These are phyloP conservation scores for Backusella tarrabulga DNA, from an alignment of 192 early-diverging fungal genomes.

Conservation along the genomic window DNA sequence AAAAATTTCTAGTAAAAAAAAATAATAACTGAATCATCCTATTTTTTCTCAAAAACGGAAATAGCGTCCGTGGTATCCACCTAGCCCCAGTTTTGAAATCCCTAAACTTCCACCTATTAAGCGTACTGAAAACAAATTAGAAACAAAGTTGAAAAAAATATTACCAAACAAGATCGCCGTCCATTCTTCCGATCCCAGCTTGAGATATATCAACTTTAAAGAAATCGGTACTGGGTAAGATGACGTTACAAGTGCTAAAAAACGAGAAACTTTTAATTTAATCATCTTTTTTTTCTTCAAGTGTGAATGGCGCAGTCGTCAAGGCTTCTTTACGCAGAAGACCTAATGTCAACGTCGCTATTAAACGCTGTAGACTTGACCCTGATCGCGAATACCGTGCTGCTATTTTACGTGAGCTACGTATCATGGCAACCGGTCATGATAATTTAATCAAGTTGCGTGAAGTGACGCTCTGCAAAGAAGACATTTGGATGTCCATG, in stretches of 20 bases:
- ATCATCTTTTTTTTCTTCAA: neutral
- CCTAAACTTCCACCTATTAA: constrained; percentile 31
- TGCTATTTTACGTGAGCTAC: constrained; percentile 40
- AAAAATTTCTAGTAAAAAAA: neutral
- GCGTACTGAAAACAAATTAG: constrained; percentile 33
- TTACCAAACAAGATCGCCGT: constrained; percentile 22
- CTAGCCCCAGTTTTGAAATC: constrained; percentile 30
- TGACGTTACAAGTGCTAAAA: neutral
- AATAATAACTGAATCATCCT: constrained; percentile 1
- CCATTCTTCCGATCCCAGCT: constrained; percentile 21
- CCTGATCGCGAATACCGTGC: constrained; percentile 42
- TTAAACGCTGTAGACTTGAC: constrained; percentile 40
- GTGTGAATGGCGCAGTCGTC: constrained; percentile 41
- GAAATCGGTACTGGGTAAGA: constrained; percentile 33
- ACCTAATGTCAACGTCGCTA: constrained; percentile 33
- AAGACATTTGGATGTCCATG: constrained; percentile 43
- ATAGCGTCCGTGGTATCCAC: constrained; percentile 37
- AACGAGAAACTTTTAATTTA: neutral
- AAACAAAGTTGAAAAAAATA: constrained; percentile 26
- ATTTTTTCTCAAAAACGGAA: neutral
- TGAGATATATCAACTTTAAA: constrained; percentile 27
- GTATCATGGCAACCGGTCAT: constrained; percentile 39
- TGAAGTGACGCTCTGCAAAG: constrained; percentile 32
- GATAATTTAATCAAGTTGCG: constrained; percentile 37
- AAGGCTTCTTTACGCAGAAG: constrained; percentile 26